These are phyloP conservation scores for Aureobasidium namibiae DNA, from an alignment of 2,329 filamentous ascomycete species.

Conservation along the genomic window DNA sequence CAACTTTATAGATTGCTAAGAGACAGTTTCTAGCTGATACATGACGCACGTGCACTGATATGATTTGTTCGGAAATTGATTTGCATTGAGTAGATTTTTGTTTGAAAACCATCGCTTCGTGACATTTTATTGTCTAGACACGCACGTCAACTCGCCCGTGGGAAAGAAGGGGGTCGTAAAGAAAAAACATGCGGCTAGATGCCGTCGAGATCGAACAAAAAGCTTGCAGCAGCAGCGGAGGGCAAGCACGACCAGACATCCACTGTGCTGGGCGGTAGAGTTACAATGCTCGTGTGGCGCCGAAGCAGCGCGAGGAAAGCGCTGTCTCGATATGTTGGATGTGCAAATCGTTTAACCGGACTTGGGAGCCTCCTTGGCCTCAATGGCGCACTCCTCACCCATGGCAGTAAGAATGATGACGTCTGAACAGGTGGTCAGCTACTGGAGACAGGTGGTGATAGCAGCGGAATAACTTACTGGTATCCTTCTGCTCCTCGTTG, in stretches of 20 bases:
- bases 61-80: slow-evolving; percentile 9
- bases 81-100: slow-evolving; percentile 14
- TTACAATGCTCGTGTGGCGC: slow-evolving; percentile 14
- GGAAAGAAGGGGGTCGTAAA: slow-evolving; percentile 12
- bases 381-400: slow-evolving; percentile 87
- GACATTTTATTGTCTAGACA: slow-evolving; percentile 15
- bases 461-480: slow-evolving; percentile 58
- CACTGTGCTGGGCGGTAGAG: neutral
- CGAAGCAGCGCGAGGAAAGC: slow-evolving; percentile 16
- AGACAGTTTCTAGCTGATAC: neutral
- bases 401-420: slow-evolving; percentile 91
- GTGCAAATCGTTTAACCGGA: slow-evolving; percentile 15
- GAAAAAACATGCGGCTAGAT: slow-evolving; percentile 12
- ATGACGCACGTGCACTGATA: neutral
- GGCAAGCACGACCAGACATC: neutral
- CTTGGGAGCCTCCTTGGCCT: slow-evolving; percentile 83
- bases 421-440: slow-evolving; percentile 46
- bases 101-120: slow-evolving; percentile 15
- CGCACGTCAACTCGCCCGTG: slow-evolving; percentile 12
- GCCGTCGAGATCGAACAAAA: slow-evolving; percentile 13
- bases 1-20: neutral
- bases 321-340: slow-evolving; percentile 11
- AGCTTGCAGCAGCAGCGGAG: slow-evolving; percentile 4
- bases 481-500: slow-evolving; percentile 78
- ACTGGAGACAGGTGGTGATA: neutral